These are phyloP conservation scores for Fistulifera pelliculosa DNA, from an alignment of 108 stramenopile genomes.

Conservation along the genomic window DNA sequence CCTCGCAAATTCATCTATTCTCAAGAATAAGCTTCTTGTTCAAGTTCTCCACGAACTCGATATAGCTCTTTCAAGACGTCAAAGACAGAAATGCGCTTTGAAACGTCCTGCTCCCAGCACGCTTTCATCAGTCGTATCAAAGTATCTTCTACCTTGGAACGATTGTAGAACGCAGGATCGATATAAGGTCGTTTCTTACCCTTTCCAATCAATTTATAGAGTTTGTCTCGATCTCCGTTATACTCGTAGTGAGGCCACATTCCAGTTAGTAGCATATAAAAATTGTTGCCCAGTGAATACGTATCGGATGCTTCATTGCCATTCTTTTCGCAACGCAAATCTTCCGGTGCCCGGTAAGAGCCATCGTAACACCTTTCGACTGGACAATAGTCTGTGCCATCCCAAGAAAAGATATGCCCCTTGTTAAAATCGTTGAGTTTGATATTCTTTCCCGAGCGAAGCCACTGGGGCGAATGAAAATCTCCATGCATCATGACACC, in stretches of 20 bases:
- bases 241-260: slow-evolving; percentile 14
- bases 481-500: slow-evolving; percentile 69
- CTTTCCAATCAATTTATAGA: neutral
- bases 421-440: slow-evolving; percentile 75
- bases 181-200: slow-evolving; percentile 21
- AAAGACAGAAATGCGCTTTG: slow-evolving; percentile 54
- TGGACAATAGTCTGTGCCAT: neutral
- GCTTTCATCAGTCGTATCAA: slow-evolving; percentile 43
- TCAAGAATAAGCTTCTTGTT: too few species aligned
- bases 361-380: neutral
- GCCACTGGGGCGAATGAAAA: slow-evolving; percentile 75
- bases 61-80: slow-evolving; percentile 32
- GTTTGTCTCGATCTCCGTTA: neutral
- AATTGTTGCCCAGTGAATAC: slow-evolving; percentile 44
- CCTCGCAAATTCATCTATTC: too few species aligned
- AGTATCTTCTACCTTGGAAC: slow-evolving; percentile 39
- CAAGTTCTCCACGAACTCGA: too few species aligned
- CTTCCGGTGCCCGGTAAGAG: slow-evolving; percentile 53
- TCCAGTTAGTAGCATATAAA: slow-evolving; percentile 22
- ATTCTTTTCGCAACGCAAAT: slow-evolving; percentile 9
- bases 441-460: slow-evolving; percentile 35
- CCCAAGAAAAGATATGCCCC: neutral
- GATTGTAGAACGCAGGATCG: slow-evolving; percentile 37
- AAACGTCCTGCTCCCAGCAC: slow-evolving; percentile 42
- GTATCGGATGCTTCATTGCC: slow-evolving; percentile 28